Conservation (phyloP, 345 rosid species). For the Eucalyptus pauciflora region DNA sequence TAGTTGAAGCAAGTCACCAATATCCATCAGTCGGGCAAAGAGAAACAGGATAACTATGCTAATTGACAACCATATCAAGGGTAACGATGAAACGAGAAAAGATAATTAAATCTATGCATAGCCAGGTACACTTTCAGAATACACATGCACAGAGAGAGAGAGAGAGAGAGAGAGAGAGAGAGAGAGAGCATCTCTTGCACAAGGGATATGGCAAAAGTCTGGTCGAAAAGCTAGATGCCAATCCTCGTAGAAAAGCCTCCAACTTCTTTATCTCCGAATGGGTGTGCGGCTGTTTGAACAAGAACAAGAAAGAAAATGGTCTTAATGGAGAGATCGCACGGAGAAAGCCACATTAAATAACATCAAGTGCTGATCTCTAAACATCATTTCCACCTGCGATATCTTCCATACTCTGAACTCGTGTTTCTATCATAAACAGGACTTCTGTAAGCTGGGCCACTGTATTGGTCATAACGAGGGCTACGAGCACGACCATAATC, state of each 20-base stretch:
- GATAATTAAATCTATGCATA: background rate
- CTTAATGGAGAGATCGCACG: background rate
- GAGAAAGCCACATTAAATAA: background rate
- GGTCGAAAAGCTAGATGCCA: background rate
- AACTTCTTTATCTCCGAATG: slow-evolving; percentile 37
- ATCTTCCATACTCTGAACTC: slow-evolving; percentile 42
- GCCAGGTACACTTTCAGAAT: background rate
- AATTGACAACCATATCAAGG: background rate
- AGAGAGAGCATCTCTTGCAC: background rate
- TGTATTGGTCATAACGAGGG: slow-evolving; percentile 32
- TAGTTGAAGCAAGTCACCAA: background rate
- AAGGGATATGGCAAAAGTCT: background rate
- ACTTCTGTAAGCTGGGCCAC: background rate
- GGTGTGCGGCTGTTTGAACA: slow-evolving; percentile 53
- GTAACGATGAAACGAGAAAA: background rate
- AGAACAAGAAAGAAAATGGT: background rate
- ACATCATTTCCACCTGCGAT: slow-evolving; percentile 42
- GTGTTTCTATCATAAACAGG: background rate
- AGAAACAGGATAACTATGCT: background rate
- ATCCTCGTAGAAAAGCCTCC: background rate
- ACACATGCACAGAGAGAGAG: background rate
- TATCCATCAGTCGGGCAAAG: background rate
- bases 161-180: background rate
- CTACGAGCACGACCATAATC: slow-evolving; percentile 23
- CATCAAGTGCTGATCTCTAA: background rate